Conservation (phyloP, 352 stramenopile genomes). For the Phytophthora quininea region DNA sequence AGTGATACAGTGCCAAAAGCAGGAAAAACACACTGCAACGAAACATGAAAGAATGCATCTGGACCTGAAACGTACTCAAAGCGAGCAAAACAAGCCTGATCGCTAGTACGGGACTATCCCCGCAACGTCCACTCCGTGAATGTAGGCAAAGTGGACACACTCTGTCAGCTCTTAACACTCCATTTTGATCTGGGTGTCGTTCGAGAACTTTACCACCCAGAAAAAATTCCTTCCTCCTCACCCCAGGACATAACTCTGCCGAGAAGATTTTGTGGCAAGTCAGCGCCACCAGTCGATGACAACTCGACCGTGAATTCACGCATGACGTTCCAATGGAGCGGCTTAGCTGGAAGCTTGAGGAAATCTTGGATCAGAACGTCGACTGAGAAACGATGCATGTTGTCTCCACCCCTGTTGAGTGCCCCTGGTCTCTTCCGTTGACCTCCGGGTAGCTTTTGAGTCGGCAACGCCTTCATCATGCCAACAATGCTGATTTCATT, state of each 20-base stretch:
- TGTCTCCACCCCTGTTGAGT: not conserved
- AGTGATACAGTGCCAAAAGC: no score
- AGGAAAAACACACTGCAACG: no score
- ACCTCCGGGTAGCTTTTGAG: not conserved
- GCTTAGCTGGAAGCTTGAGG: not conserved
- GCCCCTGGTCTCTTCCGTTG: not conserved
- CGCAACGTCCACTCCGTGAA: slow-evolving; percentile 1
- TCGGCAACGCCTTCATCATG: not conserved
- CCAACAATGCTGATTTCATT: not conserved
- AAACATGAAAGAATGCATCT: no score
- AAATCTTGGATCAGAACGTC: slow-evolving; percentile 4
- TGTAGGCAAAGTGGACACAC: not conserved
- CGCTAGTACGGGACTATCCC: not conserved
- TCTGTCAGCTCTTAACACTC: slow-evolving; percentile 9
- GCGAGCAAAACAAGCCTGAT: no score
- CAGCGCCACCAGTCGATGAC: no score
- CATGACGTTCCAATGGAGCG: slow-evolving; percentile 8
- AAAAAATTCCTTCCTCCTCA: not conserved
- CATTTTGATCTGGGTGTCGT: not conserved
- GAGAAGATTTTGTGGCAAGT: not conserved
- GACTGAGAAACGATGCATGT: slow-evolving; percentile 1
- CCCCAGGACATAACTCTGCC: slow-evolving; percentile 5
- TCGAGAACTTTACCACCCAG: slow-evolving; percentile 4
- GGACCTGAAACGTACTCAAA: no score
- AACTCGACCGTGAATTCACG: slow-evolving; percentile 1